phyloP scores from a whole-genome alignment of 2,329 filamentous ascomycete genomes.

The Fusarium fracticaudum region DNA sequence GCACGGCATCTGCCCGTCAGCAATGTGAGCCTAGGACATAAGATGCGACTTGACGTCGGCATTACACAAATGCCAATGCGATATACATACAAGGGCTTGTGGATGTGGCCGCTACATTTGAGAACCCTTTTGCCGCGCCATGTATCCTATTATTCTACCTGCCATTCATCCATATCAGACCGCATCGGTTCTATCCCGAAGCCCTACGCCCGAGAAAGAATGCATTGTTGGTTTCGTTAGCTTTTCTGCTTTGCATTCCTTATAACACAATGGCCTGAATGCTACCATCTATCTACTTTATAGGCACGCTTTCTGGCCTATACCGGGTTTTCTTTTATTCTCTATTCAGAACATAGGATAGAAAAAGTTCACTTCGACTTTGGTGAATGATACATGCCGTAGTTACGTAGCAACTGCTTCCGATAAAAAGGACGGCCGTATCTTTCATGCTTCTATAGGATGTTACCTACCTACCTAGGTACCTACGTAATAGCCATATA shows the following conservation, averaged over 20 bases:
- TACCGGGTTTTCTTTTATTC: not conserved
- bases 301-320: not conserved
- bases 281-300: not conserved
- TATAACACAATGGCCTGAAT: not conserved
- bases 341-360: not conserved
- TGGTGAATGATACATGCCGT: not conserved
- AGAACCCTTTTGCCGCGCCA: not conserved
- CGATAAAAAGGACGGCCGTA: not conserved
- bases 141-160: not conserved
- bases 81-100: not conserved
- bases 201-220: constrained; percentile 35
- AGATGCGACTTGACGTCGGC: constrained; percentile 15
- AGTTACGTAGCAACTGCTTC: not conserved
- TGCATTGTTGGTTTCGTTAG: constrained; percentile 18
- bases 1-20: constrained; percentile 7
- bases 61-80: not conserved
- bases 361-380: not conserved
- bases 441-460: not conserved
- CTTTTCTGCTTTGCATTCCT: not conserved
- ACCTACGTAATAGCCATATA: not conserved
- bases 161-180: constrained; percentile 9
- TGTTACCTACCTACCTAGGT: not conserved
- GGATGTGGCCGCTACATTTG: not conserved
- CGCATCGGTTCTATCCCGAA: constrained; percentile 15
- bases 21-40: not conserved